These are phyloP conservation scores for Ganoderma lucidum DNA, from an alignment of 1,284 basidiomycete genomes.

Conservation along the genomic window DNA sequence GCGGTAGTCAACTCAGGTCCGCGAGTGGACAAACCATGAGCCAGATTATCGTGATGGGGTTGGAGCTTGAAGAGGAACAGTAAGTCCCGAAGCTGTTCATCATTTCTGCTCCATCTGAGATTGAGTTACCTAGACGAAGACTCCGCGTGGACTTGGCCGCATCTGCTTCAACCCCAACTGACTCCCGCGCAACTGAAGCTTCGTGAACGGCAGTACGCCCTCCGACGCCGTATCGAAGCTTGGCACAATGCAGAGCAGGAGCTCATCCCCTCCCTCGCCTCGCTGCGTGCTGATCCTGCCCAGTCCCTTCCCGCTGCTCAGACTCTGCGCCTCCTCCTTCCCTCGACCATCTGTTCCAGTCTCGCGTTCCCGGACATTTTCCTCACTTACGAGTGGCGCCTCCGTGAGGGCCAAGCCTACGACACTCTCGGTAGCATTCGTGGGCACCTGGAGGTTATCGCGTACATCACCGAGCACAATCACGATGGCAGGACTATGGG, in stretches of 20 bases:
- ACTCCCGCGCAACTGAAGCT: not conserved
- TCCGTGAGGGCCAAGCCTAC: not conserved
- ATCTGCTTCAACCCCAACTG: not conserved
- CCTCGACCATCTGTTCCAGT: not conserved
- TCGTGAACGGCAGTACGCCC: not conserved
- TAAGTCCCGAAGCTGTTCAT: not conserved
- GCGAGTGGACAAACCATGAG: not conserved
- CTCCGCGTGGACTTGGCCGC: not conserved
- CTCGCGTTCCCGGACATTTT: not conserved
- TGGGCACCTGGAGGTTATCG: not conserved
- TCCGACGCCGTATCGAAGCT: not conserved
- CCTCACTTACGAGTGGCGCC: not conserved
- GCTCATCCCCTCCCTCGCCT: not conserved
- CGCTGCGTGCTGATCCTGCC: not conserved
- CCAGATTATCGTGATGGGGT: not conserved
- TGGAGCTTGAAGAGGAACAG: not conserved
- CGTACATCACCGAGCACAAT: not conserved
- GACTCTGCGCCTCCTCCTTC: not conserved
- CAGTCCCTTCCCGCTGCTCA: not conserved
- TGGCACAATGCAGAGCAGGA: not conserved
- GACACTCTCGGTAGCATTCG: not conserved
- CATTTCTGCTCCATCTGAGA: not conserved
- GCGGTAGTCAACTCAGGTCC: too few species aligned
- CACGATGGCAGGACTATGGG: too few species aligned
- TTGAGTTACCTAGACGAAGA: not conserved